These are phyloP conservation scores for Sporisorium exsertum DNA, from an alignment of 1,284 basidiomycete species.

Conservation along the genomic window DNA sequence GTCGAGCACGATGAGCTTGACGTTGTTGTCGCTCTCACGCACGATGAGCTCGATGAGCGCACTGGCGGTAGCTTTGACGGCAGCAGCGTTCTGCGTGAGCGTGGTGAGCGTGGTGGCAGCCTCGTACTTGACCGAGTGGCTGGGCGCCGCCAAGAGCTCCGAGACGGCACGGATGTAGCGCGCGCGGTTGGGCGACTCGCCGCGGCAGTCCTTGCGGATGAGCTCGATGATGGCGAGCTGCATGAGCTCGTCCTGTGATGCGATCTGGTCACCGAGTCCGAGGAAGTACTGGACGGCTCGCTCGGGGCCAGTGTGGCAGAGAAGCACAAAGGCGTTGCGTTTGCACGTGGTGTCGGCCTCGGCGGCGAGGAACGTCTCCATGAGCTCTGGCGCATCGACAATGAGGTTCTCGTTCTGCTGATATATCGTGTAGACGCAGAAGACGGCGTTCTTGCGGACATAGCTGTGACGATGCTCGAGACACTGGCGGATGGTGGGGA, in stretches of 20 bases:
- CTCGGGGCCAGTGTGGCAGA: constrained; percentile 86
- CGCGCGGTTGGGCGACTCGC: constrained; percentile 74
- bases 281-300: constrained; percentile 93
- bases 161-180: constrained; percentile 95
- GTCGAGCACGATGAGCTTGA: constrained; percentile 97
- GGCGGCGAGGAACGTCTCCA: constrained; percentile 96
- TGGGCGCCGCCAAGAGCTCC: constrained; percentile 89
- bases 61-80: constrained; percentile 92
- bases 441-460: constrained; percentile 98
- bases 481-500: constrained; percentile 91
- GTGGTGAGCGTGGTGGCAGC: constrained; percentile 94
- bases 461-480: constrained; percentile 98
- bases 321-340: constrained; percentile 95
- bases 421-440: constrained; percentile 94
- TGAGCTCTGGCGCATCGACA: constrained; percentile 94
- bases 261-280: constrained; percentile 85
- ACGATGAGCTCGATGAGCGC: constrained; percentile 89
- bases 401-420: constrained; percentile 86
- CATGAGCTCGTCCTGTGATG: constrained; percentile 88
- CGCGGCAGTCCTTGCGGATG: constrained; percentile 89
- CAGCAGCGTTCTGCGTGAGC: constrained; percentile 93
- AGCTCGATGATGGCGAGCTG: constrained; percentile 97
- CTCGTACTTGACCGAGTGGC: constrained; percentile 97
- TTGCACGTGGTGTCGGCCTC: constrained; percentile 91
- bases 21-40: constrained; percentile 98